Evolutionary conservation across 345 rosid species (phyloP).

Genomic region (Microthlaspi erraticum): DNA sequence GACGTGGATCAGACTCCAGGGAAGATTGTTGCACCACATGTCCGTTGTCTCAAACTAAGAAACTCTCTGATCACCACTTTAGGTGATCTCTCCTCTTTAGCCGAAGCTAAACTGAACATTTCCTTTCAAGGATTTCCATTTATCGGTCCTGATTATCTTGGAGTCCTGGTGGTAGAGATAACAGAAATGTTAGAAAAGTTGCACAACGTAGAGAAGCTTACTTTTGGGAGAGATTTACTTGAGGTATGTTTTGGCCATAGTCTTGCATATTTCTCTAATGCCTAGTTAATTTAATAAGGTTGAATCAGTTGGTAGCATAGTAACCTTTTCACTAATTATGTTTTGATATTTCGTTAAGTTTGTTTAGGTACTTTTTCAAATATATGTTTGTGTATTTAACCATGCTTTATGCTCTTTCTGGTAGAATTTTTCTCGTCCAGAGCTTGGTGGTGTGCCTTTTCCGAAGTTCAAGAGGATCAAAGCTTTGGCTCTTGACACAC

Average conservation of each 20-base stretch:
- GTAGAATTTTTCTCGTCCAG: background rate
- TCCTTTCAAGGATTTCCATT: accelerated
- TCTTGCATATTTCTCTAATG: background rate
- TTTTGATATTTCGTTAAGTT: no score
- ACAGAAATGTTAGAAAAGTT: background rate
- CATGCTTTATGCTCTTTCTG: background rate
- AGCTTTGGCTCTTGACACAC: background rate
- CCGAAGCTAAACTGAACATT: conserved; percentile 9
- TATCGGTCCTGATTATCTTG: background rate
- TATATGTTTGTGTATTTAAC: no score
- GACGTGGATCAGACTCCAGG: no score
- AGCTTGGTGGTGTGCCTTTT: background rate
- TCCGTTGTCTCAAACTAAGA: background rate
- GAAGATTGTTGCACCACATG: conserved; percentile 27
- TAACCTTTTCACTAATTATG: no score
- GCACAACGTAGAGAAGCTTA: conserved; percentile 15
- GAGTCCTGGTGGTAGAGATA: background rate
- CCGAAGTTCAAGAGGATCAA: conserved; percentile 6
- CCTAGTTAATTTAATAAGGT: background rate
- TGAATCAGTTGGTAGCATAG: no score
- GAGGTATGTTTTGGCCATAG: background rate
- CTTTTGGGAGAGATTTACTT: background rate
- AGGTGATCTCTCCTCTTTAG: conserved; percentile 21
- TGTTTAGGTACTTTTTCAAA: no score
- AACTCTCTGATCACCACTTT: background rate